Conservation (phyloP, 192 early-diverging fungal genomes). For the Physocladia obscura region DNA sequence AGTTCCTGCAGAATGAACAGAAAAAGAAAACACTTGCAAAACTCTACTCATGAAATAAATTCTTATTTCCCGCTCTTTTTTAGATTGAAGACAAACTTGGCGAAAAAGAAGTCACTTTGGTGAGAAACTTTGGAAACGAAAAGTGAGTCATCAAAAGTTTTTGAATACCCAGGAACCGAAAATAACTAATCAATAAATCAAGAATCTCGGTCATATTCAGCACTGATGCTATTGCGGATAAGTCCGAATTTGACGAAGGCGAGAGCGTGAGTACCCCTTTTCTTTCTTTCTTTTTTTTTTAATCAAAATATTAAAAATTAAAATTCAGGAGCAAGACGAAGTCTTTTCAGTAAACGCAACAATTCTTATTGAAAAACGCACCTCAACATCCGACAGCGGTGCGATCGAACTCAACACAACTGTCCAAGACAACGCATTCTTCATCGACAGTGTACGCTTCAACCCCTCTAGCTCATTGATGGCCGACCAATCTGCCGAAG, state of each 20-base stretch:
- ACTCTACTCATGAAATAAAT: too few relatives aligned
- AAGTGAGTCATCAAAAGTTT: slow-evolving; percentile 52
- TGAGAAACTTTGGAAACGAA: slow-evolving; percentile 87
- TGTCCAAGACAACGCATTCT: slow-evolving; percentile 79
- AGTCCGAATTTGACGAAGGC: slow-evolving; percentile 68
- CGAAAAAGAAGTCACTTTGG: slow-evolving; percentile 74
- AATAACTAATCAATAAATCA: neutral
- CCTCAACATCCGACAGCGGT: slow-evolving; percentile 53
- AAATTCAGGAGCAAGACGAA: slow-evolving; percentile 44
- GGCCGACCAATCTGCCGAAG: slow-evolving; percentile 65
- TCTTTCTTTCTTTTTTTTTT: slow-evolving; percentile 25
- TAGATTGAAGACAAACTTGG: slow-evolving; percentile 80
- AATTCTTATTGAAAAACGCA: slow-evolving; percentile 76
- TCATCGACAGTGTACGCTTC: slow-evolving; percentile 80
- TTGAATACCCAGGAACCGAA: neutral
- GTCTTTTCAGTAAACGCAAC: slow-evolving; percentile 75
- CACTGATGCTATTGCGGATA: slow-evolving; percentile 80
- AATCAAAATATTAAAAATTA: neutral
- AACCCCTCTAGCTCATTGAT: slow-evolving; percentile 66
- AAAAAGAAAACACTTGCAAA: too few relatives aligned
- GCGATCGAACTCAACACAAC: slow-evolving; percentile 80
- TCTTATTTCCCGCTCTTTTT: neutral
- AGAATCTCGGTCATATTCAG: slow-evolving; percentile 85
- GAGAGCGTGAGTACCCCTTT: slow-evolving; percentile 38
- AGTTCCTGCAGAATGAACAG: too few relatives aligned